Base-by-base conservation (phyloP, 1,284 basidiomycete genomes). In the Austropuccinia psidii region DNA sequence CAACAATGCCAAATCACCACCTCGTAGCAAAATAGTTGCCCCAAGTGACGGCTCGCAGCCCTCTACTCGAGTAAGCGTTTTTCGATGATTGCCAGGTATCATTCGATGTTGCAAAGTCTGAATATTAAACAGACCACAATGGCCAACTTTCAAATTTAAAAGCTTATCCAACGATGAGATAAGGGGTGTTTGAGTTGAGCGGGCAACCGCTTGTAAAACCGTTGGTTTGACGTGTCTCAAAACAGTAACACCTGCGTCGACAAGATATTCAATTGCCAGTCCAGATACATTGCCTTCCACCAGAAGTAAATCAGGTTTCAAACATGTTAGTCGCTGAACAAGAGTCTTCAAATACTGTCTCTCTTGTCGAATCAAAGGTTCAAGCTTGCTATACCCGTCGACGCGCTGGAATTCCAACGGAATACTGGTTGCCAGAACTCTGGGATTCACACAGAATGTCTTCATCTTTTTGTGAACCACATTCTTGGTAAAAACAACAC, bases 21-120 rank as follows among this genome's bases (percentile, higher is more conserved):
- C 96, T 52, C 96, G 86, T 31, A 99, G 82, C 33, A 98, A 85
- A 76, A 99, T 89, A 0, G 94, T 98, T 77, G 93, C 96, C 0
- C 94, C 93, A 83, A 93, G 89, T 77, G 95, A 91, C 66, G 87
- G 86, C 78, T 87, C 89, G 78, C 93, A 95, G 0, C 95, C 96
- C 80, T 96, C 93, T 79, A 99, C 97, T 1, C 95, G 88, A 91
- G 98, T 94, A 79, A 93, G 90, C 0, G 93, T 93, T 83, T 98
- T 98, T 70, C 95, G 85, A 47, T 86, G 86, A 43, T 55, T 45
- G 17, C 91, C 93, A 8, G 94, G 92, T 45, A 97, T 95, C 39
- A 93, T 83, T 5, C 87, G 86, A 80, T 98, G 93, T 78, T 97
- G 93, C 80, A 91, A 98, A 0, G 95, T 97, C 81, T 98, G 92